Base-by-base conservation (phyloP, 2,329 filamentous ascomycete genomes). In the Camillea tinctor region DNA sequence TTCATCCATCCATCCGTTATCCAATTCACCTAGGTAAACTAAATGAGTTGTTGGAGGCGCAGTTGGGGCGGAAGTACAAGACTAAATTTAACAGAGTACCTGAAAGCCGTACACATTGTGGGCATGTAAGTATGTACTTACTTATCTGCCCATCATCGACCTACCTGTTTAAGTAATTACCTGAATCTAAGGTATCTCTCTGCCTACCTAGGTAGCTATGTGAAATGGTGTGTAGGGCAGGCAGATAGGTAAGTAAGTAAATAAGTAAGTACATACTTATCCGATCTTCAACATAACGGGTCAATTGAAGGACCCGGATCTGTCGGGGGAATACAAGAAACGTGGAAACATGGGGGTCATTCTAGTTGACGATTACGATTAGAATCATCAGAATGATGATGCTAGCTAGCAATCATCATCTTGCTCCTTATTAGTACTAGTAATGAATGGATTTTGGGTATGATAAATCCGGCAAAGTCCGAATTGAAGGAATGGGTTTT, bases 391-490 rank as follows among this genome's bases (percentile, higher is more conserved):
- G 6, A 30, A 30, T 30, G 26, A 30, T 30, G 26, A 13, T 30
- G 26, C 26, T n/a, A n/a, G n/a, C n/a, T n/a, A n/a, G n/a, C 13
- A 26, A 26, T 26, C 24, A 26, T 9, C 24, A 26, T 9, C 24
- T 26, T 26, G 4, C 24, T 26, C 24, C 9, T 30, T 30, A 11
- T 9, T 11, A 30, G 13, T 30, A 30, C 26, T n/a, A n/a, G n/a
- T n/a, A 4, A 7, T 30, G 13, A 36, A 50, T 57, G 30, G 52
- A 51, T n/a, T 19, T 51, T 22, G 50, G 36, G 11, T 1, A 30
- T 50, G 53, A 60, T 64, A 65, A 65, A 57, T 61, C 63, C 65
- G 63, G 30, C 56, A 60, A 67, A 64, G 57, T 65, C 65, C 65
- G 65, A 54, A 58, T 48, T 15, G 36, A 44, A 44, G 36, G 36